A percentile compares a stretch with the other conserved stretches of the same genome.
Evolutionary conservation across 2,329 filamentous ascomycete genomes (phyloP).

Genomic region (Penicillium sp.): DNA sequence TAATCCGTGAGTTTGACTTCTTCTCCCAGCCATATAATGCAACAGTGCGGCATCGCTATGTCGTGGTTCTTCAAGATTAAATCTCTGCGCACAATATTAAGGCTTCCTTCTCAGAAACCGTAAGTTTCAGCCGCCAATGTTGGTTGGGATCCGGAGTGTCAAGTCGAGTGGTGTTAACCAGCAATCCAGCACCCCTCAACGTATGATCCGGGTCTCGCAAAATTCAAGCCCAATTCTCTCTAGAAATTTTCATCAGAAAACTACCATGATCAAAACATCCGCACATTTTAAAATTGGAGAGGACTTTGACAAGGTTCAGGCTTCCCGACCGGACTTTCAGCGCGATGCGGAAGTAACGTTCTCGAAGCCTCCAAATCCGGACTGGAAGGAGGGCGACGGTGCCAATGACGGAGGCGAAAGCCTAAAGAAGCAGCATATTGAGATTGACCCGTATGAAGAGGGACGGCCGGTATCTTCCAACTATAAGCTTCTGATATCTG

Average conservation of each 20-base stretch:
- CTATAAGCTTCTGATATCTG: slow-evolving; percentile 90
- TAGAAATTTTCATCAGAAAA: slow-evolving; percentile 4
- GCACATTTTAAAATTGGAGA: slow-evolving; percentile 31
- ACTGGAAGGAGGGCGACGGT: slow-evolving; percentile 50
- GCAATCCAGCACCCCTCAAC: slow-evolving; percentile 1
- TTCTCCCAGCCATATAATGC: background rate
- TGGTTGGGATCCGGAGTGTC: too few species aligned
- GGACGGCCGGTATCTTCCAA: slow-evolving; percentile 73
- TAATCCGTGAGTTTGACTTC: background rate
- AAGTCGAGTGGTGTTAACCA: background rate
- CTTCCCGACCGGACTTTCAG: slow-evolving; percentile 49
- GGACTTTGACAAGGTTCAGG: slow-evolving; percentile 47
- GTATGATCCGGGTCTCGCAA: background rate
- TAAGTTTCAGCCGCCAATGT: background rate
- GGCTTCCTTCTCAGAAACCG: background rate
- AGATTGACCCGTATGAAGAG: slow-evolving; percentile 79
- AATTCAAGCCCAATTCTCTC: background rate
- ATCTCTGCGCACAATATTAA: slow-evolving; percentile 2
- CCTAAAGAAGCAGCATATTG: slow-evolving; percentile 65
- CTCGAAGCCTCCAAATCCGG: slow-evolving; percentile 47
- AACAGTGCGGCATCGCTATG: background rate
- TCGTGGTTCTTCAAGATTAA: background rate
- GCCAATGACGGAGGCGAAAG: slow-evolving; percentile 52
- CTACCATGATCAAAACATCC: slow-evolving; percentile 26
- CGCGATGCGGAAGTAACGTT: slow-evolving; percentile 38